A percentile compares a stretch with the other conserved stretches of the same genome.
phyloP scores from a whole-genome alignment of 495 filamentous ascomycete species.

The Neurospora hispaniola region DNA sequence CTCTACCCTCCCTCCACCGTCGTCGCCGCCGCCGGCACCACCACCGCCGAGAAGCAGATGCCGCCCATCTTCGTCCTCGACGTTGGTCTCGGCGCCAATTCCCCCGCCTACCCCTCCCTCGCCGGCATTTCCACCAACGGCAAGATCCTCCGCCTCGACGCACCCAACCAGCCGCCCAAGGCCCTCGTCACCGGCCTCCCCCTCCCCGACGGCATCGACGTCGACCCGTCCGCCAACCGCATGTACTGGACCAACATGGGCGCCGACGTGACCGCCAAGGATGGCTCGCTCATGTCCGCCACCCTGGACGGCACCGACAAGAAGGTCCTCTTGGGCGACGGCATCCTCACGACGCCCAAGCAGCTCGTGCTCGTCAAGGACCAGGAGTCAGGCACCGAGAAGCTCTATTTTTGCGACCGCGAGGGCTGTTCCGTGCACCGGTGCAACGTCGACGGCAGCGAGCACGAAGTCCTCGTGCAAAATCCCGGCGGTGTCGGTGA shows the following conservation, averaged over 20 bases:
- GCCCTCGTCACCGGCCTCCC: constrained; percentile 20
- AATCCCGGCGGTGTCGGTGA: constrained; percentile 13
- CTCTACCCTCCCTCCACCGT: not conserved
- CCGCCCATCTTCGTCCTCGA: constrained; percentile 8
- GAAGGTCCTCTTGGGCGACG: constrained; percentile 18
- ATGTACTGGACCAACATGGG: constrained; percentile 51
- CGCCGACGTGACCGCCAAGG: constrained; percentile 10
- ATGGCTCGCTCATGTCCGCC: constrained; percentile 33
- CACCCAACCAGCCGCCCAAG: not conserved
- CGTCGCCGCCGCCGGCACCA: not conserved
- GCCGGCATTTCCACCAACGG: not conserved
- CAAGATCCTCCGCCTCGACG: constrained; percentile 7
- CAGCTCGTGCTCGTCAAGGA: constrained; percentile 31
- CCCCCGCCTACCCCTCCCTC: not conserved
- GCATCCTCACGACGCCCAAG: constrained; percentile 42
- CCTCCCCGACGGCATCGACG: constrained; percentile 41
- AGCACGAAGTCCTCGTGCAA: constrained; percentile 31
- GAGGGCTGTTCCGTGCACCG: constrained; percentile 40
- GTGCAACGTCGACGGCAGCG: constrained; percentile 32
- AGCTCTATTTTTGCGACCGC: constrained; percentile 44
- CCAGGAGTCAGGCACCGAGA: not conserved
- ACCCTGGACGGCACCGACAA: constrained; percentile 33
- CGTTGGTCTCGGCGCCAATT: constrained; percentile 9
- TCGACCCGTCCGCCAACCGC: constrained; percentile 20
- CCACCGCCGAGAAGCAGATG: not conserved